These are phyloP conservation scores for Achaetomium macrosporum DNA, from an alignment of 2,329 filamentous ascomycete genomes.

Conservation along the genomic window DNA sequence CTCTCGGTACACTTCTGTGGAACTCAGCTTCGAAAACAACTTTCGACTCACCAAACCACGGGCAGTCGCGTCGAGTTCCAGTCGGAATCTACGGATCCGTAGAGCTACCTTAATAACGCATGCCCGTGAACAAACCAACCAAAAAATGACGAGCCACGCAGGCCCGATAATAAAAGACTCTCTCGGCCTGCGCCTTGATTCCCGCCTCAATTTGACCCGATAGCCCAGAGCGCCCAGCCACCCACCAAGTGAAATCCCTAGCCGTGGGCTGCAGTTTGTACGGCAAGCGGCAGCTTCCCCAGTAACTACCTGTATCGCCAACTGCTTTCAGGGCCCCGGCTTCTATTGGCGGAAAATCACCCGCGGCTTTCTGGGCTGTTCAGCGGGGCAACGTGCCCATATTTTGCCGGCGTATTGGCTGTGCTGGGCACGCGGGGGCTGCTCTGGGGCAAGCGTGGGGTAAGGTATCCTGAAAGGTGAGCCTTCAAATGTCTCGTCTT, in stretches of 20 bases:
- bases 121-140: neutral
- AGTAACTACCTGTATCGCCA: no score
- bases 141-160: neutral
- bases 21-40: no score
- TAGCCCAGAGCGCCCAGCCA: no score
- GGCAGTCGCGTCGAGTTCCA: no score
- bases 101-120: no score
- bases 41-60: no score
- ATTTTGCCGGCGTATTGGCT: conserved; percentile 15
- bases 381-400: conserved; percentile 15
- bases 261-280: neutral
- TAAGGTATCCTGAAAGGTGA: neutral
- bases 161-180: no score
- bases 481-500: neutral
- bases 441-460: no score
- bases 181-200: neutral
- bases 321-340: no score
- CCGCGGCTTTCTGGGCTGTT: neutral
- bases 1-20: no score
- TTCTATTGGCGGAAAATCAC: conserved; percentile 18
- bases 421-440: neutral
- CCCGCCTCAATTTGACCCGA: conserved; percentile 8
- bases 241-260: neutral
- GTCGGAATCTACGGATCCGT: no score
- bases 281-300: neutral